Evolutionary conservation across 2,329 filamentous ascomycete species (phyloP).

Genomic region (Sclerotinia borealis): DNA sequence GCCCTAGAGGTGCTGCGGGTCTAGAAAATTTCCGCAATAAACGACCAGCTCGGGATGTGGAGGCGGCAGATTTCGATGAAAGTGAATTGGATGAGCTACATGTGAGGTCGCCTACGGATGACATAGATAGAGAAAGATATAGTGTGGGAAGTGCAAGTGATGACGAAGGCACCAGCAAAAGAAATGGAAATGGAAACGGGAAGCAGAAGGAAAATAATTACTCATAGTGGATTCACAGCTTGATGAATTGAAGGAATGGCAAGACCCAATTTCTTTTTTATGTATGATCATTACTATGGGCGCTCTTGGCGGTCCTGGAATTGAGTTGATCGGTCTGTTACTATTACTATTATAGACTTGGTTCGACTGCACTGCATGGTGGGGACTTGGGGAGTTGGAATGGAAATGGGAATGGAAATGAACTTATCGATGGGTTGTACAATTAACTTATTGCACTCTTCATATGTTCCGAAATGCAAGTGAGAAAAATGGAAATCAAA

Average conservation of each 20-base stretch:
- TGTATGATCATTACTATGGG: not conserved
- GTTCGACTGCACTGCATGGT: not conserved
- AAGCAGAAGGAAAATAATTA: slow-evolving; percentile 16
- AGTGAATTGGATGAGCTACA: slow-evolving; percentile 58
- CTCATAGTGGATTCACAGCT: slow-evolving; percentile 6
- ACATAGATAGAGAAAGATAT: slow-evolving; percentile 44
- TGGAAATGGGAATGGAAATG: not conserved
- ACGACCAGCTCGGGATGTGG: slow-evolving; percentile 46
- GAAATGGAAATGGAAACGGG: slow-evolving; percentile 21
- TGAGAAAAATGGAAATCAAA: not conserved
- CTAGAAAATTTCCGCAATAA: slow-evolving; percentile 45
- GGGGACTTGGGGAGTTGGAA: not conserved
- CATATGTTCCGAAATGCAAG: not conserved
- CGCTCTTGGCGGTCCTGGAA: not conserved
- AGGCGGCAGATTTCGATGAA: slow-evolving; percentile 61
- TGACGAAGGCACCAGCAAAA: slow-evolving; percentile 36
- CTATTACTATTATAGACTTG: slow-evolving; percentile 4
- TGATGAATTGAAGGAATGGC: not conserved
- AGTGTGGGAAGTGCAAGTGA: slow-evolving; percentile 53
- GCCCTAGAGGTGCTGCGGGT: slow-evolving; percentile 31
- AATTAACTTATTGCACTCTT: not conserved
- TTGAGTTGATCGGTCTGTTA: not conserved
- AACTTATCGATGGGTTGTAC: not conserved
- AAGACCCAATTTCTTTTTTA: not conserved
- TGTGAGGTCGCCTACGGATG: slow-evolving; percentile 29